These are phyloP conservation scores for Fusarium sp. DNA, from an alignment of 2,329 filamentous ascomycete species.

Conservation along the genomic window DNA sequence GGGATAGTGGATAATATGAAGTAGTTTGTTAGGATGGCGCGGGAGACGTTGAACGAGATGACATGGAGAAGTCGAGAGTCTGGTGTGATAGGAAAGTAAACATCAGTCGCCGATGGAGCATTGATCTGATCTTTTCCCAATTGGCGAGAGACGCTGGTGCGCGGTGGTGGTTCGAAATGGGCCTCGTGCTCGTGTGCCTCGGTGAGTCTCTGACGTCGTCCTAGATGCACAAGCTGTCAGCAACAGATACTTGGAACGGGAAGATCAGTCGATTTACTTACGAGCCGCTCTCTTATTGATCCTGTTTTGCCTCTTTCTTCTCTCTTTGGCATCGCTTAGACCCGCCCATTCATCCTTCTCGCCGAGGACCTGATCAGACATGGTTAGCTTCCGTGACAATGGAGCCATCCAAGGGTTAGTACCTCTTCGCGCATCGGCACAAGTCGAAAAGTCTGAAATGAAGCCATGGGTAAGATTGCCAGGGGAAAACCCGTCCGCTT, in stretches of 20 bases:
- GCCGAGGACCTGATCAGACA: constrained; percentile 3
- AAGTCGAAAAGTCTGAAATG: constrained; percentile 36
- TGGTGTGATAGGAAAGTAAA: constrained; percentile 31
- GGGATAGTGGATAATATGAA: constrained; percentile 28
- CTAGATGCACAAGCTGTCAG: constrained; percentile 15
- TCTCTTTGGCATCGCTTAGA: constrained; percentile 29
- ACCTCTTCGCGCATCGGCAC: constrained; percentile 33
- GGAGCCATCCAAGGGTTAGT: not conserved
- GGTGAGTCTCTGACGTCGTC: constrained; percentile 29
- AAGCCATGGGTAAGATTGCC: too few relatives aligned
- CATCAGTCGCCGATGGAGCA: not conserved
- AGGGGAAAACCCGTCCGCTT: not conserved
- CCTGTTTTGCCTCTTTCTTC: constrained; percentile 36
- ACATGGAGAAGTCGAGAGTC: constrained; percentile 35
- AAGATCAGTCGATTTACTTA: not conserved
- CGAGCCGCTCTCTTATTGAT: constrained; percentile 34
- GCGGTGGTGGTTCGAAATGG: not conserved
- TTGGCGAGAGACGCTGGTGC: not conserved
- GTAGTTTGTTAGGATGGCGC: constrained; percentile 37
- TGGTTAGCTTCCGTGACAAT: not conserved
- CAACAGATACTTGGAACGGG: not conserved
- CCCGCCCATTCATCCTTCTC: constrained; percentile 34
- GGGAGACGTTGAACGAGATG: constrained; percentile 36
- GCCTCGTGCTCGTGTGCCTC: constrained; percentile 1
- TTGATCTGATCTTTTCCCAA: not conserved